Evolutionary conservation across 331 rosid species (phyloP).

Genomic region (Malus hybrid): DNA sequence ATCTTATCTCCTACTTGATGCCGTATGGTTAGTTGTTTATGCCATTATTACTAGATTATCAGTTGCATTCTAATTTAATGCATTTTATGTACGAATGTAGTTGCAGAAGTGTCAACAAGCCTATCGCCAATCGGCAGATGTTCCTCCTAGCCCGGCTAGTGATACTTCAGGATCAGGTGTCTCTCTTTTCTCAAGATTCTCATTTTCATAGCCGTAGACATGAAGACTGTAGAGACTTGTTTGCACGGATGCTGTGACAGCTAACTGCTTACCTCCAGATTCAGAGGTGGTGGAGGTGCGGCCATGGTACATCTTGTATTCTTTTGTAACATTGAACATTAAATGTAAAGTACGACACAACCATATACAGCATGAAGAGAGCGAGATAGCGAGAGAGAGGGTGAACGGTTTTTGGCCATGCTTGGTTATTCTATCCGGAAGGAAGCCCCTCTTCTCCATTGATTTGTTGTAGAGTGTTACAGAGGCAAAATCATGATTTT

Average conservation of each 20-base stretch:
- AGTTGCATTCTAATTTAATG: background rate
- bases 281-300: conserved; percentile 3
- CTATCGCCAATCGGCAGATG: conserved; percentile 54
- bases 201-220: conserved; percentile 44
- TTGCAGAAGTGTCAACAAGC: conserved; percentile 87
- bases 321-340: conserved; percentile 9
- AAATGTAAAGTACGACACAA: conserved; percentile 36
- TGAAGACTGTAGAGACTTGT: conserved; percentile 17
- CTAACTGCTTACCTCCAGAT: conserved; percentile 24
- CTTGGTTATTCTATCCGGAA: background rate
- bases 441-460: background rate
- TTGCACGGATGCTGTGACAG: background rate
- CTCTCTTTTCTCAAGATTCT: conserved; percentile 84
- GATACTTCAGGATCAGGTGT: conserved; percentile 60
- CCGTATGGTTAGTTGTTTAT: background rate
- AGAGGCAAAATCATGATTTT: background rate
- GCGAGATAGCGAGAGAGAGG: conserved; percentile 11
- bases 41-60: background rate
- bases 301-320: conserved; percentile 22
- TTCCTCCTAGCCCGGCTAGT: conserved; percentile 56
- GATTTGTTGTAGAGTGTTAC: background rate
- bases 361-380: conserved; percentile 2
- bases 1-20: background rate
- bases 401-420: background rate
- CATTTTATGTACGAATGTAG: conserved; percentile 39